Conservation (phyloP, 2,329 filamentous ascomycete genomes). For the Coniochaeta pulveracea region DNA sequence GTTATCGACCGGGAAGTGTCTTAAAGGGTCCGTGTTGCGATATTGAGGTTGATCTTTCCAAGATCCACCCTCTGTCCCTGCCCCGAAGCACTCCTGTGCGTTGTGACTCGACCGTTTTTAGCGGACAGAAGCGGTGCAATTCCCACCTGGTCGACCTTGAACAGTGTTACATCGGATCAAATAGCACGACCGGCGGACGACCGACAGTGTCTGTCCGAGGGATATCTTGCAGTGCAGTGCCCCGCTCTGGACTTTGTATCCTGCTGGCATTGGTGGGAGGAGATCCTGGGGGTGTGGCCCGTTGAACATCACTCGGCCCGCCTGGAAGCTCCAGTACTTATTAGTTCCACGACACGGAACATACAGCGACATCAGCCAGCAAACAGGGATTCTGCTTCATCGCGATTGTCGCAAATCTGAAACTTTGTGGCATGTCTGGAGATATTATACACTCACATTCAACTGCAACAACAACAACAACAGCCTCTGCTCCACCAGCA, state of each 20-base stretch:
- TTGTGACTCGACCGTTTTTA: neutral
- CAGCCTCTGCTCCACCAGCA: neutral
- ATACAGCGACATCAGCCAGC: neutral
- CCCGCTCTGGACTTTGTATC: slow-evolving; percentile 2
- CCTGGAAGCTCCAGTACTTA: neutral
- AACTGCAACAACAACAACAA: neutral
- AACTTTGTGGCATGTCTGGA: neutral
- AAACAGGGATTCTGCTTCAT: neutral
- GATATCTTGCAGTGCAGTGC: slow-evolving; percentile 2
- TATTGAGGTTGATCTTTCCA: too few species aligned
- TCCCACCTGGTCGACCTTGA: neutral
- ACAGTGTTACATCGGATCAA: neutral
- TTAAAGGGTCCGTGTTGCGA: neutral
- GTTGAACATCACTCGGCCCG: neutral
- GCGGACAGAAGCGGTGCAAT: neutral
- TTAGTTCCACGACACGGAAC: neutral
- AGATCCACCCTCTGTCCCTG: neutral
- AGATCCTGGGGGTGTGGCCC: neutral
- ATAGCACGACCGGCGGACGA: neutral
- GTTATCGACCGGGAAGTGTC: slow-evolving; percentile 1
- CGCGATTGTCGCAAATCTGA: neutral
- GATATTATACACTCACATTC: neutral
- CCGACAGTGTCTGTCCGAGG: slow-evolving; percentile 1
- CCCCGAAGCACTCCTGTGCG: neutral
- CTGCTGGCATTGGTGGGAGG: slow-evolving; percentile 2